These are phyloP conservation scores for Trichoderma sp. DNA, from an alignment of 2,329 filamentous ascomycete genomes.

Conservation along the genomic window DNA sequence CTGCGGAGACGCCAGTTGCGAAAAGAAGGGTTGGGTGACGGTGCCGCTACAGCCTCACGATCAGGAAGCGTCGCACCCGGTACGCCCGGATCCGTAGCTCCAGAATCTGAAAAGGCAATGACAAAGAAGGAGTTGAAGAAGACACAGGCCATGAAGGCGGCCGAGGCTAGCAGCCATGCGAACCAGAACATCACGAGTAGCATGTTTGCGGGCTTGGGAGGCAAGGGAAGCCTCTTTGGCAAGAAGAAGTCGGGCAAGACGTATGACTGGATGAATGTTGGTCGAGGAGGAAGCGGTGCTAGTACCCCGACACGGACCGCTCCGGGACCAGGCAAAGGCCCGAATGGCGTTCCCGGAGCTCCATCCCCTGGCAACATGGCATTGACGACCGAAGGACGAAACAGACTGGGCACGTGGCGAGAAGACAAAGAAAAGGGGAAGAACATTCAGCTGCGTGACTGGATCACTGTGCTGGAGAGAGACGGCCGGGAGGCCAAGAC, in stretches of 20 bases:
- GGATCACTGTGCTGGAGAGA: constrained; percentile 73
- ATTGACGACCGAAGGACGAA: constrained; percentile 56
- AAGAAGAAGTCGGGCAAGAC: constrained; percentile 63
- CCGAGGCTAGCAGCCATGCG: constrained; percentile 73
- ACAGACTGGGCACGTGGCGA: constrained; percentile 69
- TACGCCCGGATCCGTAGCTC: constrained; percentile 60
- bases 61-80: constrained; percentile 56
- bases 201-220: constrained; percentile 65
- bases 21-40: constrained; percentile 53
- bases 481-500: constrained; percentile 67
- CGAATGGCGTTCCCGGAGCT: constrained; percentile 33
- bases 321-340: constrained; percentile 34
- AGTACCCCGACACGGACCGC: constrained; percentile 47
- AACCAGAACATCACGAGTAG: constrained; percentile 81
- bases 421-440: constrained; percentile 75
- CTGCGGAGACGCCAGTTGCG: constrained; percentile 65
- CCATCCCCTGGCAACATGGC: constrained; percentile 34
- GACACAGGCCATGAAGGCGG: constrained; percentile 70
- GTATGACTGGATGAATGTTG: constrained; percentile 70
- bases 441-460: constrained; percentile 80
- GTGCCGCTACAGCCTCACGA: constrained; percentile 47
- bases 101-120: constrained; percentile 64
- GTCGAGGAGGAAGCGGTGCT: constrained; percentile 49
- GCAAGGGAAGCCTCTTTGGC: constrained; percentile 53
- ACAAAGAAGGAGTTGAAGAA: constrained; percentile 85